Conservation (phyloP, 768 basidiomycete genomes). For the Baorangia bicolor region DNA sequence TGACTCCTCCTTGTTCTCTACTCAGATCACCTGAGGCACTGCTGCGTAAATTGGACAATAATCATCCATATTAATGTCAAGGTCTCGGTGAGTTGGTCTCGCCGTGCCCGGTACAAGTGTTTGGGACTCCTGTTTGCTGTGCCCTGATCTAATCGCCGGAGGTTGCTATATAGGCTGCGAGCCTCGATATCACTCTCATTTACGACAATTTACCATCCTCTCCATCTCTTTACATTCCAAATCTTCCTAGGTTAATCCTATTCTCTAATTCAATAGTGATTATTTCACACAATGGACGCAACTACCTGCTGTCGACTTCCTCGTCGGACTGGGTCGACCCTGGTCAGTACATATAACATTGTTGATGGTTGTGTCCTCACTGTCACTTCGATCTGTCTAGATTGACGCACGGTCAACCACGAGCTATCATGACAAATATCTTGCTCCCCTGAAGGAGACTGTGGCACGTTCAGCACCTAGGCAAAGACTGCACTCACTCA, state of each 20-base stretch:
- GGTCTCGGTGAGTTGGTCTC: background rate
- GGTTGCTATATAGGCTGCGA: conserved; percentile 21
- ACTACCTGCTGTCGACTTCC: background rate
- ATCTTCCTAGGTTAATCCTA: background rate
- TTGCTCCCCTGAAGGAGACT: background rate
- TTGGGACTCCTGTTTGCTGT: conserved; percentile 11
- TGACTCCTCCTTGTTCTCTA: background rate
- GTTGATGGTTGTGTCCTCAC: background rate
- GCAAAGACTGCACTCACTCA: background rate
- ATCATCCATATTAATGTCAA: background rate
- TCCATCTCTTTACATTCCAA: background rate
- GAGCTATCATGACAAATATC: background rate
- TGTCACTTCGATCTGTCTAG: background rate
- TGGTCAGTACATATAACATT: conserved; percentile 8
- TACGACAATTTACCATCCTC: conserved; percentile 4
- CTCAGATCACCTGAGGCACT: background rate
- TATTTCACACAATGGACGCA: conserved; percentile 5
- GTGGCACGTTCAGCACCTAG: background rate
- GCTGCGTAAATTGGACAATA: background rate
- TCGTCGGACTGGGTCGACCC: background rate
- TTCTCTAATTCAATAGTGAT: background rate
- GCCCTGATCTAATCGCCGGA: conserved; percentile 12
- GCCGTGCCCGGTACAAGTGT: conserved; percentile 3
- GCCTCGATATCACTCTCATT: background rate
- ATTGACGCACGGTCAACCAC: background rate